Conservation (phyloP, 2,329 filamentous ascomycete genomes). For the Fonsecaea multimorphosa region DNA sequence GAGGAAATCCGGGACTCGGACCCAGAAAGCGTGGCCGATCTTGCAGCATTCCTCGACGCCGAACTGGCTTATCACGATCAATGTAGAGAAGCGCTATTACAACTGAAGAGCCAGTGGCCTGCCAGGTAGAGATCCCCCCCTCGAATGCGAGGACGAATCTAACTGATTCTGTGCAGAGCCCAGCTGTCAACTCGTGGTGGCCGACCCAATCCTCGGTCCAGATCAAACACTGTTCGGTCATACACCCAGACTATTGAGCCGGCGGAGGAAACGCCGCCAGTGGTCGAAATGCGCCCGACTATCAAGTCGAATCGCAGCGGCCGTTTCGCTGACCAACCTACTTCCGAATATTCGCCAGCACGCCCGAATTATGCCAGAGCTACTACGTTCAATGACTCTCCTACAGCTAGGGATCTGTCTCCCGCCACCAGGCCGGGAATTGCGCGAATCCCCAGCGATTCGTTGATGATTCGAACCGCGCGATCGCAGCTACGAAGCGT, state of each 20-base stretch:
- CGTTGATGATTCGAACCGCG: slow-evolving; percentile 55
- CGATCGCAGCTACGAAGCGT: slow-evolving; percentile 54
- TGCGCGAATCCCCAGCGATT: slow-evolving; percentile 63
- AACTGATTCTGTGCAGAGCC: slow-evolving; percentile 15
- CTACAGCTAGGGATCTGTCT: slow-evolving; percentile 60
- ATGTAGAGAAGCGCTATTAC: slow-evolving; percentile 80
- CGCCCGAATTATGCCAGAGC: slow-evolving; percentile 59
- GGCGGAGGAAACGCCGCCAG: slow-evolving; percentile 63
- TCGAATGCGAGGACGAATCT: slow-evolving; percentile 29
- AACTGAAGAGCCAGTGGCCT: slow-evolving; percentile 73
- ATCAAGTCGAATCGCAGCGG: slow-evolving; percentile 57
- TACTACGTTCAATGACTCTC: slow-evolving; percentile 65
- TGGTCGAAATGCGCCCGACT: slow-evolving; percentile 54
- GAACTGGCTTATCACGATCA: slow-evolving; percentile 91
- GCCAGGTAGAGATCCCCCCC: slow-evolving; percentile 56
- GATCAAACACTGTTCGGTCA: slow-evolving; percentile 69
- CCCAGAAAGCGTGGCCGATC: slow-evolving; percentile 77
- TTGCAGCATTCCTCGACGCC: slow-evolving; percentile 82
- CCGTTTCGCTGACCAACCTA: slow-evolving; percentile 47
- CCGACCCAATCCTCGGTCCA: slow-evolving; percentile 59
- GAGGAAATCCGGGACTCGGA: slow-evolving; percentile 95
- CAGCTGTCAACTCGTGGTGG: slow-evolving; percentile 37
- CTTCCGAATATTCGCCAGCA: slow-evolving; percentile 36
- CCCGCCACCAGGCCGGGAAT: slow-evolving; percentile 53
- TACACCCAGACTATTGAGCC: slow-evolving; percentile 65